phyloP scores from a whole-genome alignment of 345 rosid species.

The Bretschneidera sinensis region DNA sequence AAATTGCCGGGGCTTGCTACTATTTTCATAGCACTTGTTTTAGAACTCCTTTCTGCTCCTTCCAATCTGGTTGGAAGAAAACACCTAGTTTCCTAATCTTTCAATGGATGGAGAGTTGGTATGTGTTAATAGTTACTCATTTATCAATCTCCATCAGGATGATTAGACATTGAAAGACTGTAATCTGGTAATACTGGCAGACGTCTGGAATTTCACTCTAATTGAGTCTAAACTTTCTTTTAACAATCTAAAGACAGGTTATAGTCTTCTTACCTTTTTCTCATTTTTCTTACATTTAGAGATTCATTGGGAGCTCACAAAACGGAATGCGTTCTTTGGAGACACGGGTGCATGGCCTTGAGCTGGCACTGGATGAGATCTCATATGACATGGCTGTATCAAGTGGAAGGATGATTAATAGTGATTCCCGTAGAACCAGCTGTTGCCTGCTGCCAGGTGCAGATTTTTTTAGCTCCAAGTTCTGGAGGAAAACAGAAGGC shows the following conservation, averaged over 20 bases:
- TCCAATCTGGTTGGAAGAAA: neutral
- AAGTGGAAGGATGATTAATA: constrained; percentile 60
- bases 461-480: constrained; percentile 60
- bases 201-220: too few relatives aligned
- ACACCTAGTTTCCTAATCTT: neutral
- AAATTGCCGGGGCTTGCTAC: too few relatives aligned
- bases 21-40: too few relatives aligned
- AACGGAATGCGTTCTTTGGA: constrained; percentile 78
- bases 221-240: neutral
- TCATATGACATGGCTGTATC: constrained; percentile 83
- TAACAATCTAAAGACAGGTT: neutral
- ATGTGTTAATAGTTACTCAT: neutral
- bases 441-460: constrained; percentile 79
- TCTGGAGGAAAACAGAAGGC: constrained; percentile 66
- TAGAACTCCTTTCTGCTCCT: neutral
- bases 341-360: constrained; percentile 83
- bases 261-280: constrained; percentile 13
- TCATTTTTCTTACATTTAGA: constrained; percentile 33
- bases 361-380: constrained; percentile 86
- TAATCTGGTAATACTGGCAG: neutral
- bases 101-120: neutral
- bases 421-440: constrained; percentile 35
- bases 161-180: neutral
- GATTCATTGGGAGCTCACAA: constrained; percentile 80
- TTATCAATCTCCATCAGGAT: neutral